Evolutionary conservation across 495 filamentous ascomycete genomes (phyloP).

Genomic region (Penicillium daleae): DNA sequence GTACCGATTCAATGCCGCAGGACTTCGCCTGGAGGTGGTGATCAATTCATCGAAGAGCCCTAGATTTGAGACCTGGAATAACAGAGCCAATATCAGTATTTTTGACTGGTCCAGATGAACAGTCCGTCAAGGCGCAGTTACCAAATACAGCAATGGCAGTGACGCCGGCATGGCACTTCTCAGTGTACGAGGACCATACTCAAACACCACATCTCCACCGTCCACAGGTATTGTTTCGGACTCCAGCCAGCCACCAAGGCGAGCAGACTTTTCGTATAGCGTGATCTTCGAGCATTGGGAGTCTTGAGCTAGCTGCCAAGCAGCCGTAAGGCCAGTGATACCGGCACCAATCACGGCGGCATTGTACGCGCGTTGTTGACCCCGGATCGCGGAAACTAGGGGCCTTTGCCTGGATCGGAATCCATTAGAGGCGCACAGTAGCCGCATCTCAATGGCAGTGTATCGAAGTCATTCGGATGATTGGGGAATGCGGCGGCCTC

Average conservation of each 20-base stretch:
- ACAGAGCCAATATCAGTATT: constrained; percentile 3
- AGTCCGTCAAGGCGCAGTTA: constrained; percentile 32
- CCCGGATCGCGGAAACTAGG: constrained; percentile 24
- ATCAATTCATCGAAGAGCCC: constrained; percentile 65
- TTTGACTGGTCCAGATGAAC: background rate
- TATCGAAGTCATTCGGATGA: background rate
- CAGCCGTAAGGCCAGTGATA: constrained; percentile 84
- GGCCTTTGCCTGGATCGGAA: constrained; percentile 23
- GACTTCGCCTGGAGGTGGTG: constrained; percentile 51
- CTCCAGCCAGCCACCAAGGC: constrained; percentile 83
- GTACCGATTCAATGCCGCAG: constrained; percentile 67
- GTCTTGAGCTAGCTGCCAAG: constrained; percentile 69
- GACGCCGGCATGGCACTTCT: constrained; percentile 53
- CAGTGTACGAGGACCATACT: constrained; percentile 83
- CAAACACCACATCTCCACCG: constrained; percentile 68
- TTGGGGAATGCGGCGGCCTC: constrained; percentile 10
- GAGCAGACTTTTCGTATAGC: constrained; percentile 71
- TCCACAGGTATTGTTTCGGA: constrained; percentile 67
- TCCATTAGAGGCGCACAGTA: constrained; percentile 30
- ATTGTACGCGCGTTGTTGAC: constrained; percentile 39
- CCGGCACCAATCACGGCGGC: constrained; percentile 85
- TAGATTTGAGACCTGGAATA: constrained; percentile 63
- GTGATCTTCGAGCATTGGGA: constrained; percentile 67
- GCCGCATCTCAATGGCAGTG: constrained; percentile 36
- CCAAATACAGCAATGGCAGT: constrained; percentile 58